Conservation (phyloP, 2,329 filamentous ascomycete species). For the Microsporum canis region DNA sequence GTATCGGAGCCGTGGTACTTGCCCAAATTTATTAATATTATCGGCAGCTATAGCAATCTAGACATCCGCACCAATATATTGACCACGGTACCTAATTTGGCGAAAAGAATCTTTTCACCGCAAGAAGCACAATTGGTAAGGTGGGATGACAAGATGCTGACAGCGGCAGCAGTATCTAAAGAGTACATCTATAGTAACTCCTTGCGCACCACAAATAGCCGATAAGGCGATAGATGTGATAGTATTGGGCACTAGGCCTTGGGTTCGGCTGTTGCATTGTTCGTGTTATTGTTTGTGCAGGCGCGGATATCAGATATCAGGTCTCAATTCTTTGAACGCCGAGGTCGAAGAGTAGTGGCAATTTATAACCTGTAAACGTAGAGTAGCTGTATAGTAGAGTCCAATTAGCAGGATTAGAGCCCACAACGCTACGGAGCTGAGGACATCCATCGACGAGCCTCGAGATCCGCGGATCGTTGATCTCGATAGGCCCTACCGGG, state of each 20-base stretch:
- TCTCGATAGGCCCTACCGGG: background rate
- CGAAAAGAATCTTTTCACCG: conserved; percentile 8
- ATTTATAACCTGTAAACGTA: conserved; percentile 3
- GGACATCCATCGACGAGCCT: conserved; percentile 15
- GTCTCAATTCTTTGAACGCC: conserved; percentile 6
- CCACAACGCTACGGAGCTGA: background rate
- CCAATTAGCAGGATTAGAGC: conserved; percentile 9
- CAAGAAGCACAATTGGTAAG: conserved; percentile 1
- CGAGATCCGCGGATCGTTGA: background rate
- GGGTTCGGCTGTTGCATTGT: background rate
- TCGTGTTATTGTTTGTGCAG: background rate
- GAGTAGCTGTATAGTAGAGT: background rate
- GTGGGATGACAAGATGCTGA: background rate
- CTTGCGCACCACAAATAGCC: background rate
- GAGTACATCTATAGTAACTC: background rate
- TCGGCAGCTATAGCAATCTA: background rate
- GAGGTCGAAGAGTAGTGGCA: conserved; percentile 10
- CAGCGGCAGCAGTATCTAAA: conserved; percentile 1
- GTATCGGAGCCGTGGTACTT: background rate
- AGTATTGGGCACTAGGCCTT: background rate
- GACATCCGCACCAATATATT: conserved; percentile 9
- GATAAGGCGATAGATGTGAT: background rate
- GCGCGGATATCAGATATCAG: conserved; percentile 4
- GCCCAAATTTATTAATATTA: conserved; percentile 6
- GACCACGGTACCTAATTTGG: conserved; percentile 6